Conservation (phyloP, 139 green algal genomes). For the Micromonas pusilla region DNA sequence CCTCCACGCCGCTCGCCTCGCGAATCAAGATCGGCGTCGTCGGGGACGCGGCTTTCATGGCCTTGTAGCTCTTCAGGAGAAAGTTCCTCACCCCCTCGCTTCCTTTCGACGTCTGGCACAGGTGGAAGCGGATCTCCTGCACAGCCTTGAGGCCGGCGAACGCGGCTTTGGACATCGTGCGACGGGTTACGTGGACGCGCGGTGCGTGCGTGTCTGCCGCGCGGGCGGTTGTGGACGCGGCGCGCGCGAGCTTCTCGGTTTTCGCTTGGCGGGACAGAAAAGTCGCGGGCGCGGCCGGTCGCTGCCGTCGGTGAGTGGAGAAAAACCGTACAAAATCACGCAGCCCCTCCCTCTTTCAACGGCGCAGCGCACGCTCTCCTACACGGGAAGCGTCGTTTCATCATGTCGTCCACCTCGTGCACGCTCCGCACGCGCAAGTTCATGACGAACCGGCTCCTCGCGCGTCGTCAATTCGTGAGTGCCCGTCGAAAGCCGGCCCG, state of each 20-base stretch:
- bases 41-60: conserved; percentile 24
- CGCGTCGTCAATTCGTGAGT: conserved; percentile 87
- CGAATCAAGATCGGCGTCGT: conserved; percentile 28
- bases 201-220: too few species aligned
- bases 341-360: background rate
- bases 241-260: too few species aligned
- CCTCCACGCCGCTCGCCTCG: conserved; percentile 24
- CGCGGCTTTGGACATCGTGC: conserved; percentile 20
- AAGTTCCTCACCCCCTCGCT: conserved; percentile 30
- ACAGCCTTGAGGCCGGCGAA: conserved; percentile 24
- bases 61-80: conserved; percentile 26
- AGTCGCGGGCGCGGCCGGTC: too few species aligned
- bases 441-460: conserved; percentile 91
- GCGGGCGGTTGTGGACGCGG: too few species aligned
- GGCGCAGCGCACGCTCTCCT: background rate
- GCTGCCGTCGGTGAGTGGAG: background rate
- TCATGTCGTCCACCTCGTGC: conserved; percentile 85
- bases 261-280: too few species aligned
- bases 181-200: too few species aligned
- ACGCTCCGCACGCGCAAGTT: conserved; percentile 94
- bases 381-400: conserved; percentile 32
- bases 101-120: conserved; percentile 28
- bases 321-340: background rate
- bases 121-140: conserved; percentile 29
- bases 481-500: too few species aligned